Base-by-base conservation (phyloP, 2,329 filamentous ascomycete genomes). In the Penicillium freii region DNA sequence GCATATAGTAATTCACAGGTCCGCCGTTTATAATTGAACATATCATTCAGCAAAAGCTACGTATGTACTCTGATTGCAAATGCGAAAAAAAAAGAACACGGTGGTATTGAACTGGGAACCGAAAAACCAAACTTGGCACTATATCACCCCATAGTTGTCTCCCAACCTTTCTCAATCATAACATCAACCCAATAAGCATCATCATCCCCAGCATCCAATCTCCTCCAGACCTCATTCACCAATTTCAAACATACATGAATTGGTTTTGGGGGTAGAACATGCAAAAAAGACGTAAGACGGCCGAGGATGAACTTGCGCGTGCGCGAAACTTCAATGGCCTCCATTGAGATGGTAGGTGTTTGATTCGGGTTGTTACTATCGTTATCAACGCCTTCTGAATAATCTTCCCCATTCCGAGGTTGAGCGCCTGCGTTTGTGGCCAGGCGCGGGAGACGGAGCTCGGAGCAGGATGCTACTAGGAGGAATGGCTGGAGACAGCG, bases 141-240 rank as follows among this genome's bases (percentile, higher is more conserved):
- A 23, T 6, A 19, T 39, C 33, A 56, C 7, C 78, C 80, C 77
- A 83, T 81, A 27, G 83, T 78, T 15, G 81, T 83, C 67, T 84
- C 80, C 80, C 80, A 83, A 9, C 80, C 78, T 57, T 80, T 82
- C 66, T 83, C 80, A 62, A 82, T 79, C 78, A 83, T 81, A 6
- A 84, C 76, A 65, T 84, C 81, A 63, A 84, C 76, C 82, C 82
- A 84, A 66, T 82, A 83, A 4, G 76, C 73, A 29, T 79, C 73
- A 7, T 54, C 15, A 15, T 76, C 72, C 0, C 79, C 80, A 2
- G 73, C 73, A 66, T 84, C 82, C 64, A 82, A 75, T 52, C 78
- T 72, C 45, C 72, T 71, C 82, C 82, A 84, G 0, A 81, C 80
- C 67, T 83, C 81, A 55, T 77, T 75, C 34, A 84, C 78, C 11